phyloP scores from a whole-genome alignment of 257 asterid genomes.

The Salvia splendens region DNA sequence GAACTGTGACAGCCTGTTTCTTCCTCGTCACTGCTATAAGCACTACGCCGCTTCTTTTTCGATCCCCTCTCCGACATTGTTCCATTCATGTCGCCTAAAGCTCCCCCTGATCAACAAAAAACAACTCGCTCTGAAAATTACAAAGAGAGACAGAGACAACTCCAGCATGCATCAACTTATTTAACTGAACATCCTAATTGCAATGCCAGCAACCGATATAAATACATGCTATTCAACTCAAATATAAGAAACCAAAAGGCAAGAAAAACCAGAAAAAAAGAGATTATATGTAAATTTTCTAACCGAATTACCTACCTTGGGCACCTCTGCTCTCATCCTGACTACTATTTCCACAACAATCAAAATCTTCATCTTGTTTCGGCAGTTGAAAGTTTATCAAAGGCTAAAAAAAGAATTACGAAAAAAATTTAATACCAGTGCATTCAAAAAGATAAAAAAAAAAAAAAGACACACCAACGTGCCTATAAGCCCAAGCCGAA shows the following conservation, averaged over 20 bases:
- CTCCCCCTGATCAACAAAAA: slow-evolving; percentile 50
- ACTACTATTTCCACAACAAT: slow-evolving; percentile 88
- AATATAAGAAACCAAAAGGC: not conserved
- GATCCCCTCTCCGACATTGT: slow-evolving; percentile 61
- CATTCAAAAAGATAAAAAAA: not conserved
- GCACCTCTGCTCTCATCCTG: slow-evolving; percentile 98
- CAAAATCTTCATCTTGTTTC: slow-evolving; percentile 81
- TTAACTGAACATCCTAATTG: slow-evolving; percentile 26
- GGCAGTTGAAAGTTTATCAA: slow-evolving; percentile 95
- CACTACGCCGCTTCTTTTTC: slow-evolving; percentile 71
- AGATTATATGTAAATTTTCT: slow-evolving; percentile 1
- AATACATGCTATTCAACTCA: slow-evolving; percentile 10
- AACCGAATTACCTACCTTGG: slow-evolving; percentile 63
- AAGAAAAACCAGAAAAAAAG: slow-evolving; percentile 3
- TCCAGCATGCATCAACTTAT: slow-evolving; percentile 22
- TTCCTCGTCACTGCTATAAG: slow-evolving; percentile 78
- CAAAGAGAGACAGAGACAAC: slow-evolving; percentile 26
- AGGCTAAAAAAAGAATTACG: slow-evolving; percentile 50
- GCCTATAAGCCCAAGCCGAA: slow-evolving; percentile 19
- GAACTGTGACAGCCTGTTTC: slow-evolving; percentile 64
- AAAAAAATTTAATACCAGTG: slow-evolving; percentile 36
- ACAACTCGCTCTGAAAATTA: slow-evolving; percentile 28
- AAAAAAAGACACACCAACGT: slow-evolving; percentile 9
- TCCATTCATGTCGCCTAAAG: slow-evolving; percentile 46
- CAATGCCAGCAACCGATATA: slow-evolving; percentile 11